phyloP scores from a whole-genome alignment of 768 basidiomycete genomes.

The Suillus subaureus region DNA sequence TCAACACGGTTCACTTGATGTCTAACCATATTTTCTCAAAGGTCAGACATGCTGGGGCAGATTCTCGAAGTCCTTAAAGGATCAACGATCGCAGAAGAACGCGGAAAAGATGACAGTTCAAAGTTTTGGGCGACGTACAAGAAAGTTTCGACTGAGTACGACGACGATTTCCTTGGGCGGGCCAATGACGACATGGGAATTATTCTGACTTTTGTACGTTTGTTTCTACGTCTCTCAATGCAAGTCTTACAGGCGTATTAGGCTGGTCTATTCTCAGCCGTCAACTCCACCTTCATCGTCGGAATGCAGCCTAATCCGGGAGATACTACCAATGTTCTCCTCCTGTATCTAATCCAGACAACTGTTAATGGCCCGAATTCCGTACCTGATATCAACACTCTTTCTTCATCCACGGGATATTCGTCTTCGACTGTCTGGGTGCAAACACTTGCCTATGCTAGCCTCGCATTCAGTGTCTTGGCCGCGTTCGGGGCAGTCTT shows the following conservation, averaged over 20 bases:
- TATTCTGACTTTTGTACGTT: slow-evolving; percentile 2
- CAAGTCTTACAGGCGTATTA: not conserved
- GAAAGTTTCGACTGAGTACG: not conserved
- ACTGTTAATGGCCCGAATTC: not conserved
- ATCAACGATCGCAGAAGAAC: not conserved
- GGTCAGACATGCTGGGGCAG: not conserved
- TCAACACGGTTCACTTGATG: not conserved
- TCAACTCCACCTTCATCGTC: not conserved
- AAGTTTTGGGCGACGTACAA: not conserved
- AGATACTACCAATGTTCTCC: not conserved
- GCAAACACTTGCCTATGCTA: not conserved
- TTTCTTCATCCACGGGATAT: not conserved
- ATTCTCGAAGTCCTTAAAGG: not conserved
- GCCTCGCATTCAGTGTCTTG: not conserved
- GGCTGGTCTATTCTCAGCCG: slow-evolving; percentile 2
- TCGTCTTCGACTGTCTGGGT: not conserved
- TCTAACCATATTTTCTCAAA: not conserved
- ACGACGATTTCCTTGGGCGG: not conserved
- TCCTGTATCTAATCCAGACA: not conserved
- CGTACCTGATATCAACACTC: not conserved
- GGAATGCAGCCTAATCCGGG: not conserved
- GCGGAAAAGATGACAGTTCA: not conserved
- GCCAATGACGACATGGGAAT: not conserved
- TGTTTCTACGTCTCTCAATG: not conserved
- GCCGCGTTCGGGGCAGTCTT: not conserved